These are phyloP conservation scores for Daldinia decipiens DNA, from an alignment of 495 filamentous ascomycete species.

Conservation along the genomic window DNA sequence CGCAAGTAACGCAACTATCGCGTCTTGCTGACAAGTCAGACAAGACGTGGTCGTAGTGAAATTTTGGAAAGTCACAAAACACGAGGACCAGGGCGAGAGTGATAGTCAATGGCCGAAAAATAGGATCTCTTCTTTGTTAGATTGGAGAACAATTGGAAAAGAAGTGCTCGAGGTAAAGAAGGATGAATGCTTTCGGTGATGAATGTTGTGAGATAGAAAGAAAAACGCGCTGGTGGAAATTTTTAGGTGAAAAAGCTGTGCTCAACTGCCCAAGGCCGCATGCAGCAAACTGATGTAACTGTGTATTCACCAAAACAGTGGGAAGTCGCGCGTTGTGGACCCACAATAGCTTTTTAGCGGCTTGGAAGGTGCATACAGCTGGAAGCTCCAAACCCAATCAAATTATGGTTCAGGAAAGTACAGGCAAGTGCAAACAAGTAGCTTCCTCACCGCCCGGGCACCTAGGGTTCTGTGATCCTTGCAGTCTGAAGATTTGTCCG, in stretches of 20 bases:
- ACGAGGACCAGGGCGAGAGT: neutral
- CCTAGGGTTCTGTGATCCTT: conserved; percentile 2
- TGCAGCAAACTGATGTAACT: conserved; percentile 19
- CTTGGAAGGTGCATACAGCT: neutral
- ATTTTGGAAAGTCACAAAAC: neutral
- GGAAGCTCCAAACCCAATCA: conserved; percentile 6
- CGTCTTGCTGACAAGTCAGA: conserved; percentile 20
- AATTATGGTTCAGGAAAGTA: conserved; percentile 5
- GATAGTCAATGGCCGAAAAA: conserved; percentile 3
- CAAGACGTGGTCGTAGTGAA: conserved; percentile 1
- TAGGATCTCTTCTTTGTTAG: conserved; percentile 19
- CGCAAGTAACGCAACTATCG: conserved; percentile 26
- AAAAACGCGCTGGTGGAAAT: conserved; percentile 36
- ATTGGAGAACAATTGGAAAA: conserved; percentile 33
- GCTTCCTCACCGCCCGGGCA: conserved; percentile 32
- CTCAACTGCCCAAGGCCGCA: conserved; percentile 28
- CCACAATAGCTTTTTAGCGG: conserved; percentile 36
- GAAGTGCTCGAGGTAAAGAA: conserved; percentile 25
- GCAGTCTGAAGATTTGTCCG: conserved; percentile 10
- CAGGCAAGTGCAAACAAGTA: neutral
- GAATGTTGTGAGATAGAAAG: conserved; percentile 18
- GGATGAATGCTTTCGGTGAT: conserved; percentile 27
- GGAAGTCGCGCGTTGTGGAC: conserved; percentile 23
- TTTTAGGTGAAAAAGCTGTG: conserved; percentile 31
- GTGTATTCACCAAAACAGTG: conserved; percentile 5